Evolutionary conservation across 148 eudicot genomes (phyloP).

Genomic region (Amaranthus cruentus): DNA sequence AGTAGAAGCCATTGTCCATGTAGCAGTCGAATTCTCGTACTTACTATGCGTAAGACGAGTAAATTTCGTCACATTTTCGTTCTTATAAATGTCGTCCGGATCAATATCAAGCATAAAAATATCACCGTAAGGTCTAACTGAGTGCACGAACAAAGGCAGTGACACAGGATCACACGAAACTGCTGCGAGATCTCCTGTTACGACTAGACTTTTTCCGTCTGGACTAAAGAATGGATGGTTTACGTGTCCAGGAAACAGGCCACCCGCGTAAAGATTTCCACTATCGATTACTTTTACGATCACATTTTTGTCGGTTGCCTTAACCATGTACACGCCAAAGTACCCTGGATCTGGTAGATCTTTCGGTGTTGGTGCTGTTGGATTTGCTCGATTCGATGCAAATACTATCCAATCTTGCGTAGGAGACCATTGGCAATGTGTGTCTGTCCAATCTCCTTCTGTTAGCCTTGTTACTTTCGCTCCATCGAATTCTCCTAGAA

Average conservation of each 20-base stretch:
- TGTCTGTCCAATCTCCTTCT: slow-evolving; percentile 2
- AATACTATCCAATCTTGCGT: slow-evolving; percentile 19
- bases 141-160: slow-evolving; percentile 15
- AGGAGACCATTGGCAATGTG: slow-evolving; percentile 22
- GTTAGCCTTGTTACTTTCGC: slow-evolving; percentile 13
- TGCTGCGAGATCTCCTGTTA: slow-evolving; percentile 14
- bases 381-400: slow-evolving; percentile 17
- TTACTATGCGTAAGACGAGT: slow-evolving; percentile 19
- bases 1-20: slow-evolving; percentile 4
- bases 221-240: slow-evolving; percentile 20
- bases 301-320: neutral
- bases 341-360: slow-evolving; percentile 20
- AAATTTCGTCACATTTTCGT: neutral
- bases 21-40: slow-evolving; percentile 10
- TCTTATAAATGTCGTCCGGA: slow-evolving; percentile 7
- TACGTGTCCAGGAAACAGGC: slow-evolving; percentile 5
- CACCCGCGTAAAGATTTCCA: neutral
- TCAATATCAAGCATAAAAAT: slow-evolving; percentile 16
- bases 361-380: neutral
- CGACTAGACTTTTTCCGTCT: slow-evolving; percentile 14
- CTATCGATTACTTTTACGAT: slow-evolving; percentile 9
- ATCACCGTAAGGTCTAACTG: slow-evolving; percentile 22
- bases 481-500: neutral
- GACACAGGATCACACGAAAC: slow-evolving; percentile 28
- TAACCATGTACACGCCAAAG: slow-evolving; percentile 12